Conservation (phyloP, 2,329 filamentous ascomycete species). For the Sclerotinia minor region DNA sequence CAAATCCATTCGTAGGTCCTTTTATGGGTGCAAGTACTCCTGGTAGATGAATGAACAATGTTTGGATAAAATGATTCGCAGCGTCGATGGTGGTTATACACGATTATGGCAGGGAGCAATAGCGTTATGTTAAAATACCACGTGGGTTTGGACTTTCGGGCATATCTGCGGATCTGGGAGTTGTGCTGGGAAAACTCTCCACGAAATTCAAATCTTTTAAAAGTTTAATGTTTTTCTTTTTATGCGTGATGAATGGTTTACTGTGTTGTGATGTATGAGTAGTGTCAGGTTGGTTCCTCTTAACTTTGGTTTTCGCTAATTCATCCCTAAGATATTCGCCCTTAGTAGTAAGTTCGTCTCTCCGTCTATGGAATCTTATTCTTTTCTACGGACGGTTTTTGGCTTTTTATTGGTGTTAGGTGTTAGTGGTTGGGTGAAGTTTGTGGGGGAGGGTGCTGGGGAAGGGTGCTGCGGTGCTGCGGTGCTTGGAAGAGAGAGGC, state of each 20-base stretch:
- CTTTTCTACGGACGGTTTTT: too few species aligned
- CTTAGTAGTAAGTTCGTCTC: too few species aligned
- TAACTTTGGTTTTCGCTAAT: too few species aligned
- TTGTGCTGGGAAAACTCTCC: conserved; percentile 1
- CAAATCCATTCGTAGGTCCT: conserved; percentile 35
- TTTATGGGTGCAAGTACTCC: conserved; percentile 43
- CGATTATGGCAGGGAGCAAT: not conserved
- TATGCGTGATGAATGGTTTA: not conserved
- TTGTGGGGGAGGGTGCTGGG: too few species aligned
- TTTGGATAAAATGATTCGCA: not conserved
- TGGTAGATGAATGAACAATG: conserved; percentile 31
- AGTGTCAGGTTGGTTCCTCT: too few species aligned
- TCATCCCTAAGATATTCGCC: too few species aligned
- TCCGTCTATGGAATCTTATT: too few species aligned
- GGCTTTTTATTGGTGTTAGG: too few species aligned
- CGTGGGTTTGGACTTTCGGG: not conserved
- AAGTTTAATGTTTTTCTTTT: not conserved
- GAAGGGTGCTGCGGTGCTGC: too few species aligned
- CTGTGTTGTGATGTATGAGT: too few species aligned
- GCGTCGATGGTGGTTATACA: not conserved
- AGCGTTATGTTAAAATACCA: conserved; percentile 3
- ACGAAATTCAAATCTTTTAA: not conserved
- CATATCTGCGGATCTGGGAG: not conserved
- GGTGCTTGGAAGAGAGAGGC: too few species aligned
- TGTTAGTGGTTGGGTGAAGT: too few species aligned